Percentiles rank a stretch among this genome's conserved stretches.
These are phyloP conservation scores for Podospora tetraspora DNA, from an alignment of 495 filamentous ascomycete genomes.

Conservation along the genomic window DNA sequence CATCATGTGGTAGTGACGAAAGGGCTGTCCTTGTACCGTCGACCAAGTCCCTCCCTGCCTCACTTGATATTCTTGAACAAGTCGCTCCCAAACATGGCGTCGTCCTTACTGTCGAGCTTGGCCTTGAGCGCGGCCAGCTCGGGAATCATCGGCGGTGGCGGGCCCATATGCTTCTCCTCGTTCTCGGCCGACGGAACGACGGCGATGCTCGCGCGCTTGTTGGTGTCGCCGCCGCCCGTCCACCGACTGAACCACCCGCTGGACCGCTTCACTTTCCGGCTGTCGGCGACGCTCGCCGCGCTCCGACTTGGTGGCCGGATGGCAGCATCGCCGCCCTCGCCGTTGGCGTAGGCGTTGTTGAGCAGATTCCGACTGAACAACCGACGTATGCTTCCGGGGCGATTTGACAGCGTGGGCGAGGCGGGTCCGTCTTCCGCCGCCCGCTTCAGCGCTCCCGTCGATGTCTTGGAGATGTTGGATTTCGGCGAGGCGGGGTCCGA, in stretches of 20 bases:
- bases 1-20: too few species aligned
- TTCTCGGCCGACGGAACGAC: constrained; percentile 22
- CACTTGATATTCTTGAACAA: constrained; percentile 56
- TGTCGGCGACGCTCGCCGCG: constrained; percentile 29
- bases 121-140: constrained; percentile 51
- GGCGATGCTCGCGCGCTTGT: constrained; percentile 27
- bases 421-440: constrained; percentile 39
- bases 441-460: constrained; percentile 34
- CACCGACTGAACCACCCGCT: constrained; percentile 48
- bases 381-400: constrained; percentile 41
- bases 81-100: constrained; percentile 46
- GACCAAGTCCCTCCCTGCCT: constrained; percentile 1
- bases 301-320: constrained; percentile 39
- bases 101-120: constrained; percentile 36
- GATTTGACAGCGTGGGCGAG: constrained; percentile 42
- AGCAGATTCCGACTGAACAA: constrained; percentile 42
- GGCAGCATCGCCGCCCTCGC: constrained; percentile 20
- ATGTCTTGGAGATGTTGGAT: constrained; percentile 25
- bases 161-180: constrained; percentile 37
- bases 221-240: constrained; percentile 31
- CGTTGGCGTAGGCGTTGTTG: constrained; percentile 42
- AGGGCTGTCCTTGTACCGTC: not conserved
- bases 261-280: constrained; percentile 40
- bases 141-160: constrained; percentile 57
- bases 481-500: constrained; percentile 28